These are phyloP conservation scores for Lophiostoma macrostomum DNA, from an alignment of 495 filamentous ascomycete species.

Conservation along the genomic window DNA sequence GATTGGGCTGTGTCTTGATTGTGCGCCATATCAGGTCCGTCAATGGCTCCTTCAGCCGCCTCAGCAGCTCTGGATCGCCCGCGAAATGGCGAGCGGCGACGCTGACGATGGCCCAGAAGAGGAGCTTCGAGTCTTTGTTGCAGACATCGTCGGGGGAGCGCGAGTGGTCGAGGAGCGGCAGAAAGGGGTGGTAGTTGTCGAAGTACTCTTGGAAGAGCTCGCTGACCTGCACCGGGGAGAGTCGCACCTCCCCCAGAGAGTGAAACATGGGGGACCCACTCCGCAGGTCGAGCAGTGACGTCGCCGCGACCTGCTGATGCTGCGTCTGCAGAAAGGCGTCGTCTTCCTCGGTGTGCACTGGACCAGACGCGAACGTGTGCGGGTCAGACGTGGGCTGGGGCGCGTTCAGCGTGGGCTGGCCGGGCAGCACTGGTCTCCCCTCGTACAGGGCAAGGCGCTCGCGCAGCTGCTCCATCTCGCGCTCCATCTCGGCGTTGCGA, in stretches of 20 bases:
- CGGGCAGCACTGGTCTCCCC: constrained; percentile 34
- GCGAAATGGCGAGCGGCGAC: constrained; percentile 75
- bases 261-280: constrained; percentile 44
- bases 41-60: constrained; percentile 66
- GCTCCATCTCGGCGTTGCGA: constrained; percentile 89
- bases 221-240: constrained; percentile 67
- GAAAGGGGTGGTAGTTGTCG: constrained; percentile 76
- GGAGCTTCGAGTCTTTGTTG: constrained; percentile 65
- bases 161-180: constrained; percentile 75
- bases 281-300: constrained; percentile 71
- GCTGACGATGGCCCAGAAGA: constrained; percentile 85
- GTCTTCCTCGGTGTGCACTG: constrained; percentile 30
- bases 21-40: constrained; percentile 78
- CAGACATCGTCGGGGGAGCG: constrained; percentile 66
- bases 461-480: constrained; percentile 61
- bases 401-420: constrained; percentile 12
- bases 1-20: constrained; percentile 77
- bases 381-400: constrained; percentile 17
- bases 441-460: constrained; percentile 29
- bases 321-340: constrained; percentile 69
- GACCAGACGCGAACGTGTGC: constrained; percentile 27
- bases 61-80: constrained; percentile 62
- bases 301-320: constrained; percentile 62
- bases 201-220: constrained; percentile 80
- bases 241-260: constrained; percentile 67